These are phyloP conservation scores for Syncephalastrum sp. DNA, from an alignment of 371 early-diverging fungal genomes.

Conservation along the genomic window DNA sequence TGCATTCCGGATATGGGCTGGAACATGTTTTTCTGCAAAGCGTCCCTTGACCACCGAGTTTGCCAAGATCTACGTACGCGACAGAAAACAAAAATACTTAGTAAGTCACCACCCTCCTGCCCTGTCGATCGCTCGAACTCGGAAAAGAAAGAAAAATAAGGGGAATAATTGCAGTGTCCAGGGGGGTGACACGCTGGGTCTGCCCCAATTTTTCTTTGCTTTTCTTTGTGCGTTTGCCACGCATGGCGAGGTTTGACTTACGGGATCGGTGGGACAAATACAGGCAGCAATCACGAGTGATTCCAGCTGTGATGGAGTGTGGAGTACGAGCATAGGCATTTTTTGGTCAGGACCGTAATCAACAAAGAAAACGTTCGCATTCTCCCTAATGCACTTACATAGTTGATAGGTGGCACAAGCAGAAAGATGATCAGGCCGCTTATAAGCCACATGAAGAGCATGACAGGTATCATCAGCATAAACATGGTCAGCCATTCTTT, in stretches of 20 bases:
- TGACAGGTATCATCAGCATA: conserved; percentile 84
- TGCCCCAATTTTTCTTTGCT: not conserved
- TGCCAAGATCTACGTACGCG: conserved; percentile 67
- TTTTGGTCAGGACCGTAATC: too few species aligned
- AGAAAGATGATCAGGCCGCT: conserved; percentile 70
- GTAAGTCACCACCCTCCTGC: not conserved
- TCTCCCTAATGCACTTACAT: conserved; percentile 43
- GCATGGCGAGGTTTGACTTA: conserved; percentile 19
- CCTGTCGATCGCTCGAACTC: not conserved
- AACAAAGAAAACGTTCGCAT: conserved; percentile 1
- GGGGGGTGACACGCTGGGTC: not conserved
- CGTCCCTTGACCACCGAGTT: conserved; percentile 95
- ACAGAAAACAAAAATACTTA: not conserved
- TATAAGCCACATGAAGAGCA: conserved; percentile 86
- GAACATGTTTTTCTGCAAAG: conserved; percentile 94
- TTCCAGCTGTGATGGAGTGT: conserved; percentile 46
- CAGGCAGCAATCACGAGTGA: conserved; percentile 85
- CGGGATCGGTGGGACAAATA: conserved; percentile 96
- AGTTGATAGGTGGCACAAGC: conserved; percentile 61
- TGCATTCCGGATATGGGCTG: conserved; percentile 82
- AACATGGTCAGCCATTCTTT: conserved; percentile 68
- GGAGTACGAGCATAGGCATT: not conserved
- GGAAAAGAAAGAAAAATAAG: not conserved
- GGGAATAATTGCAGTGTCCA: not conserved
- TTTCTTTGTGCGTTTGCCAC: too few species aligned